Base-by-base conservation (phyloP, 305 asterid genomes). In the Rubia peregrina region DNA sequence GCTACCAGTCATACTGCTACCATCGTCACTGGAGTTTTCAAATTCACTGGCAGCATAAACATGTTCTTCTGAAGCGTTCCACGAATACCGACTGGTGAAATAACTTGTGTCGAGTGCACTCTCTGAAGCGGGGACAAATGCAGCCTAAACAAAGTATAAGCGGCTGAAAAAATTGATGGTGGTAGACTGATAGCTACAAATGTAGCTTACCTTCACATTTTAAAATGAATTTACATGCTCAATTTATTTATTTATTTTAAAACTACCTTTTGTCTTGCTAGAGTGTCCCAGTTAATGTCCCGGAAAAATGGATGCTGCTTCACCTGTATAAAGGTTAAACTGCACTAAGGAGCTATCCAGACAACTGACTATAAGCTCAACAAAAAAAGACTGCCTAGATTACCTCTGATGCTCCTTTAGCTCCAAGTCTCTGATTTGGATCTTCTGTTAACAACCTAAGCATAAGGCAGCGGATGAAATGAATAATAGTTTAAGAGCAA, bases 201-300 rank as follows among this genome's bases (percentile, higher is more conserved):
- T n/a, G 41, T 33, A 12, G 24, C 69, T 26, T 22, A 11, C 10
- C 59, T 38, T 13, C 66, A 4, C 46, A 7, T 5, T 40, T 53
- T 16, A 13, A 21, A 19, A 30, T 71, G 68, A 61, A 63, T 13
- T n/a, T 14, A 46, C 10, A 7, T 22, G 11, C 30, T 64, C 59
- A 24, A 24, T 24, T 24, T 0, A 24, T 24, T 24, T 24, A 24
- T 24, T 24, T 24, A 24, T 24, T 24, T 24, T 24, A 24, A 24
- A 24, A 24, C 26, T 24, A 24, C 98, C 99, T 94, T 94, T 75
- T 91, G 99, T 75, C 97, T 83, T 49, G 97, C 99, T 75, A 94
- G 94, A 1, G 99, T 91, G 82, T 94, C 93, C 99, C 99, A 94
- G 83, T 88, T 91, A 78, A 90, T 91, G 83, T 94, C 93, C 80